phyloP scores from a whole-genome alignment of 257 asterid genomes.

The Jasminum sambac region DNA sequence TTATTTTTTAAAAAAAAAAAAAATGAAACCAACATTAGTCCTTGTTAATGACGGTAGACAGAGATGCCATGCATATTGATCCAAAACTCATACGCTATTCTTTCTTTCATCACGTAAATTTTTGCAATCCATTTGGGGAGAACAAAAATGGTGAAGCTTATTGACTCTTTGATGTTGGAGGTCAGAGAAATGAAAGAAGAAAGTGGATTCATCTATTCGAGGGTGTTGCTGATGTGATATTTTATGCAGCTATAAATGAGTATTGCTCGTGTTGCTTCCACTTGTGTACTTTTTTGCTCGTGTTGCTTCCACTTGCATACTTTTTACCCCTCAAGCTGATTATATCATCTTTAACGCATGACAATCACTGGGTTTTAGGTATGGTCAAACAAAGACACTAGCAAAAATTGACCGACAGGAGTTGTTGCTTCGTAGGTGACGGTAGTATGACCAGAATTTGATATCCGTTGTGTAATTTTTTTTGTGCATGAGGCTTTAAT shows the following conservation, averaged over 20 bases:
- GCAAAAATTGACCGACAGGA: slow-evolving; percentile 81
- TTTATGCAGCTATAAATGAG: slow-evolving; percentile 99
- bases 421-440: too few species aligned
- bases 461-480: too few species aligned
- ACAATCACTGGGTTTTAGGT: slow-evolving; percentile 48
- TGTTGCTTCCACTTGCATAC: too few species aligned
- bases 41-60: slow-evolving; percentile 14
- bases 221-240: slow-evolving; percentile 97
- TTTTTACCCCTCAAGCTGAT: too few species aligned
- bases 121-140: slow-evolving; percentile 96
- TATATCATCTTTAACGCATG: slow-evolving; percentile 10
- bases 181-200: slow-evolving; percentile 99
- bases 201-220: slow-evolving; percentile 99
- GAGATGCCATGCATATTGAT: too few species aligned
- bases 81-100: too few species aligned
- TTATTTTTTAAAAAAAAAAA: too few species aligned
- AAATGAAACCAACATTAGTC: slow-evolving; percentile 3
- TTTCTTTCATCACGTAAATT: slow-evolving; percentile 24
- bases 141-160: slow-evolving; percentile 97
- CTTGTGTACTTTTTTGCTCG: too few species aligned
- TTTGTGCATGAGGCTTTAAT: too few species aligned
- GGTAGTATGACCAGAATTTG: too few species aligned
- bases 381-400: slow-evolving; percentile 93
- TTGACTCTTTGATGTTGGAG: slow-evolving; percentile 95
- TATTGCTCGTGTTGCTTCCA: slow-evolving; percentile 38